Conservation (phyloP, 148 eudicot genomes). For the Bassia scoparia region DNA sequence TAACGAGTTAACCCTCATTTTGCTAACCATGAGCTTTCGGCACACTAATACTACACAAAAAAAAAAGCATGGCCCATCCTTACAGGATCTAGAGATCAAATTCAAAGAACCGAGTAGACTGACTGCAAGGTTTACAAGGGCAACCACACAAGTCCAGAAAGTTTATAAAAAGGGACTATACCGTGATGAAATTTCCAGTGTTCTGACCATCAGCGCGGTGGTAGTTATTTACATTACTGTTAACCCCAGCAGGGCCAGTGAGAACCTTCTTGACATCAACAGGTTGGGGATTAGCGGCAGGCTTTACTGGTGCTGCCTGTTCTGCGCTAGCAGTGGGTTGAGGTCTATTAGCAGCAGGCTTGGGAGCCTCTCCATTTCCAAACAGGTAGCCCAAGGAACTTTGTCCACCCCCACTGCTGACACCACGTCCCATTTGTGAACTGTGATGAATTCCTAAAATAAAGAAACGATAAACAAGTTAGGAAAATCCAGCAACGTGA, state of each 20-base stretch:
- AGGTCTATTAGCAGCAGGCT: constrained; percentile 37
- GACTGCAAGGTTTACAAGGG: neutral
- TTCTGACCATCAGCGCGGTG: constrained; percentile 82
- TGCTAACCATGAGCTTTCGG: neutral
- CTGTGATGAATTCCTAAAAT: constrained; percentile 9
- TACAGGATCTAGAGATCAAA: neutral
- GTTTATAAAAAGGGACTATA: constrained; percentile 22
- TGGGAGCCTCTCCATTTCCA: constrained; percentile 73
- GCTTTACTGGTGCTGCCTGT: constrained; percentile 35
- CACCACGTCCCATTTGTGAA: constrained; percentile 83
- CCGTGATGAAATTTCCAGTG: constrained; percentile 85
- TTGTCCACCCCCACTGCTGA: constrained; percentile 91
- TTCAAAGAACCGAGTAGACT: neutral
- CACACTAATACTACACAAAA: neutral
- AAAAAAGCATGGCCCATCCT: neutral
- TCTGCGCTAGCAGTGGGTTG: constrained; percentile 32
- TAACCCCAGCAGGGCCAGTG: constrained; percentile 51
- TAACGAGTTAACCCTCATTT: neutral
- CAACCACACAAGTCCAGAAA: neutral
- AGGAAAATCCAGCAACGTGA: neutral
- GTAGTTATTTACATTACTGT: constrained; percentile 62
- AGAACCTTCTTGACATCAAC: constrained; percentile 47
- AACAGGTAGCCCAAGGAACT: constrained; percentile 81
- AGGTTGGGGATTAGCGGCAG: constrained; percentile 36
- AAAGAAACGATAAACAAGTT: neutral